Conservation (phyloP, 1,139 yeast genomes). For the Geotrichum reessii region DNA sequence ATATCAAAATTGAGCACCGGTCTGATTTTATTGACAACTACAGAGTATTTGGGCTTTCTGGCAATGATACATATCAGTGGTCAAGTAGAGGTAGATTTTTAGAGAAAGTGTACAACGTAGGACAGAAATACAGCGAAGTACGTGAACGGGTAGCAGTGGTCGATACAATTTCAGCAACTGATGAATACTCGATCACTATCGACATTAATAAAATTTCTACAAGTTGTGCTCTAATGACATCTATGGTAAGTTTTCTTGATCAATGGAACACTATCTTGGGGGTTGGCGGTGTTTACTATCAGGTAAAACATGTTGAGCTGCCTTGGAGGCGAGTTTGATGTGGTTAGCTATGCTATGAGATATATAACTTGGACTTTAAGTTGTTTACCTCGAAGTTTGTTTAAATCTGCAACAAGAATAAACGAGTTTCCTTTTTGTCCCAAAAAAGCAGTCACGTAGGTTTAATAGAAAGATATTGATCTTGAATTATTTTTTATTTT, state of each 20-base stretch:
- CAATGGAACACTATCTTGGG: slow-evolving; percentile 60
- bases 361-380: not conserved
- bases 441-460: not conserved
- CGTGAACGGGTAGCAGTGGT: slow-evolving; percentile 44
- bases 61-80: slow-evolving; percentile 61
- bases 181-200: slow-evolving; percentile 50
- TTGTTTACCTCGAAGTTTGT: not conserved
- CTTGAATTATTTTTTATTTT: too few species aligned
- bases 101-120: slow-evolving; percentile 51
- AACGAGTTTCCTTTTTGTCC: not conserved
- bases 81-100: slow-evolving; percentile 53
- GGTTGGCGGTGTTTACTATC: slow-evolving; percentile 57
- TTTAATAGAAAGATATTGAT: not conserved
- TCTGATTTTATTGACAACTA: slow-evolving; percentile 60
- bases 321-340: slow-evolving; percentile 52
- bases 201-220: slow-evolving; percentile 51
- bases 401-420: not conserved
- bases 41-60: slow-evolving; percentile 52
- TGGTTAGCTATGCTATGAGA: slow-evolving; percentile 24
- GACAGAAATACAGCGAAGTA: slow-evolving; percentile 58
- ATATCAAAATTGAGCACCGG: slow-evolving; percentile 54
- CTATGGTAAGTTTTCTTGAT: slow-evolving; percentile 54
- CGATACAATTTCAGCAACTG: slow-evolving; percentile 32
- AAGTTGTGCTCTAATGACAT: slow-evolving; percentile 54
- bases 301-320: slow-evolving; percentile 47